Base-by-base conservation (phyloP, 2,329 filamentous ascomycete species). In the Huntiella moniliformis region DNA sequence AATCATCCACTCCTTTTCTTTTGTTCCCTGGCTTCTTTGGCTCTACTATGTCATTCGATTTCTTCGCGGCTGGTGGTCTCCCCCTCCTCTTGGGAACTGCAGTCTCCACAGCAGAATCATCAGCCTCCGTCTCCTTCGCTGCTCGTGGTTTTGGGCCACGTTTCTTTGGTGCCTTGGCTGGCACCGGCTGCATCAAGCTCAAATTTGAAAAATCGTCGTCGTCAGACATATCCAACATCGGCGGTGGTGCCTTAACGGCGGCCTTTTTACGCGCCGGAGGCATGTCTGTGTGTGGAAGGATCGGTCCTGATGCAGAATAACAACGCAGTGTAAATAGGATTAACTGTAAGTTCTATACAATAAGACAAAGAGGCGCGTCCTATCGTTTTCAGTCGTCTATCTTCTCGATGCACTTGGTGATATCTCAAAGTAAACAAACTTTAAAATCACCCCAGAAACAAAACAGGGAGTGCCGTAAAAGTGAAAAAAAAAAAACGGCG, bases 151-250 rank as follows among this genome's bases (percentile, higher is more conserved):
- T 43, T 18, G 22, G 22, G 1, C 22, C 22, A 28, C 22, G 22
- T 28, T 36, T 48, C 1, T 31, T 31, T 15, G 39, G 34, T 5
- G 31, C 11, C 28, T 45, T 42, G 3, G 33, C 16, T 7, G 32
- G 15, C 6, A 40, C 31, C 3, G 35, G 36, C 12, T 32, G 47
- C 18, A 38, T 49, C 7, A 49, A 36, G 17, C 44, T 49, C 15
- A 43, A 39, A 31, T 22, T 39, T 5, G 47, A 49, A 16, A 49
- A 35, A 7, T 49, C 47, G 38, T 49, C 47, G 28, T 36, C 44
- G 17, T 40, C 47, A 4, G 46, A 33, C 5, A 41, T 46, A 7
- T 38, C 38, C 16, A 11, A 13, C 12, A 38, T 31, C n/a, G 44
- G 34, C 3, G 34, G 34, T 6, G 17, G 37, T 10, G 33, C 11